Evolutionary conservation across 1,284 basidiomycete genomes (phyloP).

Genomic region (Moniliella sp.): DNA sequence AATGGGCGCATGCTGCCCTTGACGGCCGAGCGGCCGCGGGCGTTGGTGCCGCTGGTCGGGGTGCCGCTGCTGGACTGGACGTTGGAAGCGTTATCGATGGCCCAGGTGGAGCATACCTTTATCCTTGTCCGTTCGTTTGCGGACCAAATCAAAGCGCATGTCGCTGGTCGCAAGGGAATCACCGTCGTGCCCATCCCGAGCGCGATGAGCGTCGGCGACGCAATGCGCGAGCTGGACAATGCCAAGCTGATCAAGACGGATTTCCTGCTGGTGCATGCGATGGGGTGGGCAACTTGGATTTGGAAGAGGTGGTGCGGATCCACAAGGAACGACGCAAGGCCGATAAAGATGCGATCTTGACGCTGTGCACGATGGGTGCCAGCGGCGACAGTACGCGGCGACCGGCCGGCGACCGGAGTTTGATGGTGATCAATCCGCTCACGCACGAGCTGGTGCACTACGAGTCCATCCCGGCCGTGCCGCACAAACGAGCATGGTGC

Average conservation of each 20-base stretch:
- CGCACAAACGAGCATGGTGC: slow-evolving; percentile 2
- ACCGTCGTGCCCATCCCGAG: slow-evolving; percentile 66
- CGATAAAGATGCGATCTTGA: slow-evolving; percentile 88
- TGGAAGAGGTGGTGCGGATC: slow-evolving; percentile 64
- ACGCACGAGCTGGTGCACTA: too few species aligned
- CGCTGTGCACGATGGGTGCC: slow-evolving; percentile 32
- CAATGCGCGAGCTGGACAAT: slow-evolving; percentile 84
- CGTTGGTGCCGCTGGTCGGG: slow-evolving; percentile 78
- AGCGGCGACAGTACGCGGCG: slow-evolving; percentile 7
- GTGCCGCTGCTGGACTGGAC: slow-evolving; percentile 84
- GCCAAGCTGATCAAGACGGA: slow-evolving; percentile 59
- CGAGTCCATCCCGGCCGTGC: slow-evolving; percentile 7
- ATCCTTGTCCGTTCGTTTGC: slow-evolving; percentile 42
- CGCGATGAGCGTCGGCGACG: slow-evolving; percentile 81
- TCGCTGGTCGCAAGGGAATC: slow-evolving; percentile 54
- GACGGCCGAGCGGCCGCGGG: slow-evolving; percentile 40
- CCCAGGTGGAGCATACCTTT: slow-evolving; percentile 84
- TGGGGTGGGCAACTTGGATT: slow-evolving; percentile 76
- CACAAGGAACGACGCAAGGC: slow-evolving; percentile 67
- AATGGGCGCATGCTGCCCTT: slow-evolving; percentile 75
- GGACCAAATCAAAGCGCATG: slow-evolving; percentile 51
- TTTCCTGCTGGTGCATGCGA: slow-evolving; percentile 56
- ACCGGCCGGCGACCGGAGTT: too few species aligned
- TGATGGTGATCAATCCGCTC: too few species aligned
- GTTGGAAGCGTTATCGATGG: slow-evolving; percentile 69